These are phyloP conservation scores for Annulohypoxylon maeteangense DNA, from an alignment of 495 filamentous ascomycete species.

Conservation along the genomic window DNA sequence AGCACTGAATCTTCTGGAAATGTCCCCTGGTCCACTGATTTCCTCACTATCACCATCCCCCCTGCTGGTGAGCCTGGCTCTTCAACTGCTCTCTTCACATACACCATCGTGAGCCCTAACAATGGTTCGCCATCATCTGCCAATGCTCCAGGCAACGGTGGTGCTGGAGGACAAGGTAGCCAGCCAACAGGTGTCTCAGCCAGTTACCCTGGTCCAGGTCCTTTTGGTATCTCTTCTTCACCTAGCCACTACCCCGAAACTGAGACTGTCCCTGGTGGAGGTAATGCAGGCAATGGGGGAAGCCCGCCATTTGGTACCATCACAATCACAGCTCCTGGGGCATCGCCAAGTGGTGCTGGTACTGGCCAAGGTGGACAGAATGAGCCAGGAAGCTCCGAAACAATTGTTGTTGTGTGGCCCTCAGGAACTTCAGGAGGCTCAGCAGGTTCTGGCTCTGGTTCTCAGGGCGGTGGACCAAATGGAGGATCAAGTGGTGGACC, in stretches of 20 bases:
- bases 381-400: conserved; percentile 32
- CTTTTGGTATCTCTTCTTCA: conserved; percentile 44
- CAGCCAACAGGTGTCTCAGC: conserved; percentile 29
- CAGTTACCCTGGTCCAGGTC: conserved; percentile 41
- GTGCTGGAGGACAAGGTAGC: conserved; percentile 39
- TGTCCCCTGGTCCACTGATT: conserved; percentile 45
- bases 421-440: conserved; percentile 20
- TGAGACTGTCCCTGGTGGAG: conserved; percentile 37
- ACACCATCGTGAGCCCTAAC: conserved; percentile 44
- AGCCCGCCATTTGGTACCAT: conserved; percentile 38
- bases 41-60: conserved; percentile 45
- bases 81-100: conserved; percentile 35
- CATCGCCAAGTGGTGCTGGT: conserved; percentile 22
- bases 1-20: conserved; percentile 27
- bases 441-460: neutral
- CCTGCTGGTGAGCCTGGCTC: conserved; percentile 27
- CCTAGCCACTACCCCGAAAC: conserved; percentile 33
- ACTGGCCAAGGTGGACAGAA: conserved; percentile 37
- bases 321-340: conserved; percentile 41
- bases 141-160: conserved; percentile 20
- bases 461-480: conserved; percentile 4
- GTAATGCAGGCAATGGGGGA: conserved; percentile 32
- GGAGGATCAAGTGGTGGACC: conserved; percentile 26
- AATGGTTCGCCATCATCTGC: conserved; percentile 8
- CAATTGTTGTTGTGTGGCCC: conserved; percentile 33